phyloP scores from a whole-genome alignment of 139 green algal genomes.

The Coccomyxa sp. region DNA sequence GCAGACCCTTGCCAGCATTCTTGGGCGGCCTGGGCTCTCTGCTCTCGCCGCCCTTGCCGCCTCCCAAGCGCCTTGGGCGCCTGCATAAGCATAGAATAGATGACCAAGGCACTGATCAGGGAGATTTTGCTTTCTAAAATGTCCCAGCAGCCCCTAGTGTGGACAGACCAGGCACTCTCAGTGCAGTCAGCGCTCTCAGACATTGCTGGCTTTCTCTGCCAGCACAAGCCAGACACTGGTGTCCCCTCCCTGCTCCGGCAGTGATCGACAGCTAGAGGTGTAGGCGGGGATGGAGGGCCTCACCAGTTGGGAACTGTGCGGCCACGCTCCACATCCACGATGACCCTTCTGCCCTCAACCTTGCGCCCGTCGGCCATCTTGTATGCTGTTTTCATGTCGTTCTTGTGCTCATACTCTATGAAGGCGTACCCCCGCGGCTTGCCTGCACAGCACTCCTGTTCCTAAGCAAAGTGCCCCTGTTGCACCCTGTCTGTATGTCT shows the following conservation, averaged over 20 bases:
- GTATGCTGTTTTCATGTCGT: conserved; percentile 92
- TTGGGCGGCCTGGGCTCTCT: conserved; percentile 55
- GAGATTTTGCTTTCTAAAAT: background rate
- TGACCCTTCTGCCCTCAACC: conserved; percentile 67
- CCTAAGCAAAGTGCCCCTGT: no score
- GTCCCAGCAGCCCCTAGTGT: background rate
- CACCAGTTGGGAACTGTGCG: conserved; percentile 84
- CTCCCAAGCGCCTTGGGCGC: conserved; percentile 64
- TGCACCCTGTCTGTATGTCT: no score
- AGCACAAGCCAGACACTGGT: background rate
- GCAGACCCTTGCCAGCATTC: conserved; percentile 20
- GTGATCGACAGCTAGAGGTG: no score
- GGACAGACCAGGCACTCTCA: background rate
- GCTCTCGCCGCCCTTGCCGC: conserved; percentile 71
- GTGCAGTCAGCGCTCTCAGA: background rate
- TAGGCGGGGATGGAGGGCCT: background rate
- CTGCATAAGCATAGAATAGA: conserved; percentile 24
- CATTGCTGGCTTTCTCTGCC: background rate
- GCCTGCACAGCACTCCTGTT: no score
- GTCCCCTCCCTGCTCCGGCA: no score
- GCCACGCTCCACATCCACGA: conserved; percentile 87
- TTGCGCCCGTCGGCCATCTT: conserved; percentile 77
- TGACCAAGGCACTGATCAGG: background rate
- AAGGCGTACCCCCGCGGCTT: conserved; percentile 87
- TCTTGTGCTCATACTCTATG: conserved; percentile 88